These are phyloP conservation scores for Pseudogymnoascus sp. DNA, from an alignment of 2,329 filamentous ascomycete species.

Conservation along the genomic window DNA sequence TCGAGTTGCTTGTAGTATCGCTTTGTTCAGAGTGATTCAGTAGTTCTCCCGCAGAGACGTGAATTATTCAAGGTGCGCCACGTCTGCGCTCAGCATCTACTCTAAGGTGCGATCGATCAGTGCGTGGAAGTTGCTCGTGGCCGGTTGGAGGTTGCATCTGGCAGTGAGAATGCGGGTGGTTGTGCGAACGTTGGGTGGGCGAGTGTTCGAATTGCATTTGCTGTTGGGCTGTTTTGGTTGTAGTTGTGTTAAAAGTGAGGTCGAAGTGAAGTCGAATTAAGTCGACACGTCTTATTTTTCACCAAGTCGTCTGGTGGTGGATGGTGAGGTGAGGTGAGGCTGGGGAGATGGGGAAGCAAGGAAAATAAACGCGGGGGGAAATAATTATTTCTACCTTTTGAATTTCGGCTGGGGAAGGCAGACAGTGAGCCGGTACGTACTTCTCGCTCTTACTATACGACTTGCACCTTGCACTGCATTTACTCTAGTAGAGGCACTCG, in stretches of 20 bases:
- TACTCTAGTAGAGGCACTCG: not conserved
- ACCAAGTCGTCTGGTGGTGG: not conserved
- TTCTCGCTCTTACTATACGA: not conserved
- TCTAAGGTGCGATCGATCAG: slow-evolving; percentile 27
- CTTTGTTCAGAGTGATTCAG: not conserved
- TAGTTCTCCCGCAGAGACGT: not conserved
- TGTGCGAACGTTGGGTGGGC: not conserved
- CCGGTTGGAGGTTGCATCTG: slow-evolving; percentile 26
- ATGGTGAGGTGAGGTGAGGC: not conserved
- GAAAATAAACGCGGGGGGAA: slow-evolving; percentile 2
- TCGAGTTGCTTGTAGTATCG: not conserved
- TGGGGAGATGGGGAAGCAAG: slow-evolving; percentile 1
- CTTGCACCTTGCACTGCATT: not conserved
- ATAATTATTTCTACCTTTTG: not conserved
- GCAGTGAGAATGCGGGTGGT: not conserved
- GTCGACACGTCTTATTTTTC: not conserved
- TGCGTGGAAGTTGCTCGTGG: slow-evolving; percentile 26
- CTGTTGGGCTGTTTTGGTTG: not conserved
- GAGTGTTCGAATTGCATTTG: slow-evolving; percentile 2
- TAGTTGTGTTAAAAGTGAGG: not conserved
- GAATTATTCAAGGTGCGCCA: slow-evolving; percentile 27
- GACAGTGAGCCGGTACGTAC: not conserved
- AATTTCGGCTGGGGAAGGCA: slow-evolving; percentile 1
- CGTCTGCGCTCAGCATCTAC: slow-evolving; percentile 28
- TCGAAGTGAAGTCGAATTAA: slow-evolving; percentile 1